Conservation (phyloP, 306 rosid species). For the Corylus heterophylla region DNA sequence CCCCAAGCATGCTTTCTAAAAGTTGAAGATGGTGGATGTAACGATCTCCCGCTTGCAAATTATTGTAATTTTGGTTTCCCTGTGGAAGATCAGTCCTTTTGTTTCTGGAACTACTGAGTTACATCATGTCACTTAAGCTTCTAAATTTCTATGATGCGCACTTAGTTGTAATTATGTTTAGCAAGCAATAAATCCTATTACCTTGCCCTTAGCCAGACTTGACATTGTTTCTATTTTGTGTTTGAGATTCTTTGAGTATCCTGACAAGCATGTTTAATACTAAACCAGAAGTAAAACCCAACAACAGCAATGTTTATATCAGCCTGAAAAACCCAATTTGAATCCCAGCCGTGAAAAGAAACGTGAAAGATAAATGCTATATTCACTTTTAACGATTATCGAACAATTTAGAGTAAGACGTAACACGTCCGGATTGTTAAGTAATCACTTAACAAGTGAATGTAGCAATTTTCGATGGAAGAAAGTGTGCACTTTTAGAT, state of each 20-base stretch:
- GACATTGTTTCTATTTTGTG: not conserved
- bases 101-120: constrained; percentile 57
- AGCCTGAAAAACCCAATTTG: too few relatives aligned
- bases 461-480: too few relatives aligned
- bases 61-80: constrained; percentile 51
- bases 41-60: constrained; percentile 45
- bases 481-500: too few relatives aligned
- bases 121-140: not conserved
- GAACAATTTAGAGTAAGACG: too few relatives aligned
- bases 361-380: too few relatives aligned
- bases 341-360: too few relatives aligned
- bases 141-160: not conserved
- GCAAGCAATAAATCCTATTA: constrained; percentile 38
- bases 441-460: too few relatives aligned
- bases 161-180: constrained; percentile 45
- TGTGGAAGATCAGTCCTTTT: constrained; percentile 61
- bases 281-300: not conserved
- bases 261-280: not conserved
- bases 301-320: too few relatives aligned
- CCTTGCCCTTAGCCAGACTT: too few relatives aligned
- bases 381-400: too few relatives aligned
- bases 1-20: constrained; percentile 48
- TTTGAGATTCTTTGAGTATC: not conserved
- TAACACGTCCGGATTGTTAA: too few relatives aligned
- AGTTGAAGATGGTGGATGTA: constrained; percentile 50